Evolutionary conservation across 768 basidiomycete genomes (phyloP).

Genomic region (Sporobolomyces phaffii): DNA sequence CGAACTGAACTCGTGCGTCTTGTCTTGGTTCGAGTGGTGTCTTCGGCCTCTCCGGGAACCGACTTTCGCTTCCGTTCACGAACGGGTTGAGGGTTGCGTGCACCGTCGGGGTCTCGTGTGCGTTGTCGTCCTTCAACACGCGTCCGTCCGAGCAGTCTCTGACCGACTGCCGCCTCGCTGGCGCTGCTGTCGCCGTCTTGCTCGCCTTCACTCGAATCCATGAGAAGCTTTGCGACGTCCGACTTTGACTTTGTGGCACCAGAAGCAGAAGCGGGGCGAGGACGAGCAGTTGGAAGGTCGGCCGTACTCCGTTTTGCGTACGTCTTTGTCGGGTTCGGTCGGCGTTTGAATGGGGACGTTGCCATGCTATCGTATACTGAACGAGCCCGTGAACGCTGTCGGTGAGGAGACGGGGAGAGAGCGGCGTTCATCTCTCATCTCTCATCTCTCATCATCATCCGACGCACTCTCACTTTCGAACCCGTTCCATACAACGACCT

Average conservation of each 20-base stretch:
- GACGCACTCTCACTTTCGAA: too few relatives aligned
- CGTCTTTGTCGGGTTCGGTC: background rate
- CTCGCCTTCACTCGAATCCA: background rate
- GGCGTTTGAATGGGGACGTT: background rate
- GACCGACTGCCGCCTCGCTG: background rate
- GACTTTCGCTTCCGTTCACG: too few relatives aligned
- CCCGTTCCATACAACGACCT: too few relatives aligned
- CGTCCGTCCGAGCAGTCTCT: background rate
- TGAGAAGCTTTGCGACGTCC: background rate
- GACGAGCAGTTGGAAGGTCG: background rate
- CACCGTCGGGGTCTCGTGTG: too few relatives aligned
- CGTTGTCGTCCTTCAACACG: background rate
- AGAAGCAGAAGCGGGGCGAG: background rate
- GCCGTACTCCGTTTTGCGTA: conserved; percentile 2
- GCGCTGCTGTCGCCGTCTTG: background rate
- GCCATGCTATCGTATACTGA: too few relatives aligned
- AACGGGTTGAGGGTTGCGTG: too few relatives aligned
- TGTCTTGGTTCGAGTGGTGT: too few relatives aligned
- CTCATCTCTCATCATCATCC: too few relatives aligned
- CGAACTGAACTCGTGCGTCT: background rate
- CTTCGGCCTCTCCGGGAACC: too few relatives aligned
- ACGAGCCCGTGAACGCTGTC: too few relatives aligned
- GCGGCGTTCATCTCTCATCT: too few relatives aligned
- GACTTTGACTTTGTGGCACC: background rate
- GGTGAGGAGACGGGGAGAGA: background rate